Evolutionary conservation across 768 basidiomycete species (phyloP).

Genomic region (Tricholomella constricta): DNA sequence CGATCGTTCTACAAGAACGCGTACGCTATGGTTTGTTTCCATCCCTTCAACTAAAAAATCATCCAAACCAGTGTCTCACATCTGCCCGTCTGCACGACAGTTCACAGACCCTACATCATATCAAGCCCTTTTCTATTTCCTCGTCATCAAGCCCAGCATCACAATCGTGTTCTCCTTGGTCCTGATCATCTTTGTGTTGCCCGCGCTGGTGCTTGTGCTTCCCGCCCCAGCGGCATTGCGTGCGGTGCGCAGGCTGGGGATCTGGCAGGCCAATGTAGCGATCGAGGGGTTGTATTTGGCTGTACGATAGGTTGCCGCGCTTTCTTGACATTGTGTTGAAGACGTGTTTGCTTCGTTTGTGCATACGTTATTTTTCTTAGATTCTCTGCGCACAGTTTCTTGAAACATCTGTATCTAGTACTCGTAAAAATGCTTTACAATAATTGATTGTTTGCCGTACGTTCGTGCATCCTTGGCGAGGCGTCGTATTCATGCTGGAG

Average conservation of each 20-base stretch:
- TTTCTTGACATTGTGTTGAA: background rate
- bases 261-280: constrained; percentile 84
- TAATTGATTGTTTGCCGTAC: too few relatives aligned
- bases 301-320: constrained; percentile 31
- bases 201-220: constrained; percentile 58
- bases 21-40: constrained; percentile 69
- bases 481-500: too few relatives aligned
- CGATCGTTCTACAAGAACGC: constrained; percentile 79
- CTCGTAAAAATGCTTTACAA: too few relatives aligned
- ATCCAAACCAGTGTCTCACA: constrained; percentile 1
- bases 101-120: constrained; percentile 83
- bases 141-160: constrained; percentile 83
- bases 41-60: background rate
- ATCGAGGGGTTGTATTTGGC: constrained; percentile 65
- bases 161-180: constrained; percentile 64
- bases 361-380: background rate
- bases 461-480: too few relatives aligned
- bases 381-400: background rate
- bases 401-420: background rate
- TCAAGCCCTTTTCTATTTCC: constrained; percentile 85
- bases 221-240: constrained; percentile 72
- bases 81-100: constrained; percentile 36
- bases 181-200: constrained; percentile 57
- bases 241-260: constrained; percentile 63
- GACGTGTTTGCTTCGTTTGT: too few relatives aligned